Evolutionary conservation across 2,329 filamentous ascomycete species (phyloP).

Genomic region (Zasmidium angulare): DNA sequence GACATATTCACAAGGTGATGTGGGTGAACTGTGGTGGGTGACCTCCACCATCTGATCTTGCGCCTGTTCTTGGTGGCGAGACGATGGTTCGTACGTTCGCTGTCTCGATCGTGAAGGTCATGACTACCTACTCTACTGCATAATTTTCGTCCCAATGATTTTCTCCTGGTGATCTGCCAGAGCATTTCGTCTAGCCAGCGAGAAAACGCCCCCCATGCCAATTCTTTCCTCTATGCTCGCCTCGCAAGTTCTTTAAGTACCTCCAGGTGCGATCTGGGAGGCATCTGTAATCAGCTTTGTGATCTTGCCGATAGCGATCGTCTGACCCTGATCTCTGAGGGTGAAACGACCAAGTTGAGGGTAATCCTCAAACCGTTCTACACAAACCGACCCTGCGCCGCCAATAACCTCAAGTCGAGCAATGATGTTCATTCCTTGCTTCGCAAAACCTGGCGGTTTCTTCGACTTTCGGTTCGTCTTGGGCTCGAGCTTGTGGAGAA

Average conservation of each 20-base stretch:
- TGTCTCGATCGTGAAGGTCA: neutral
- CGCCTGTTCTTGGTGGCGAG: too few relatives aligned
- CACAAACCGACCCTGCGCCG: constrained; percentile 82
- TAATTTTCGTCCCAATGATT: neutral
- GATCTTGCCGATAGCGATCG: constrained; percentile 98
- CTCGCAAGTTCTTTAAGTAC: neutral
- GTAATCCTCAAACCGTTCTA: constrained; percentile 95
- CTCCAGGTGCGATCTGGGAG: neutral
- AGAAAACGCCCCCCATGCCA: too few relatives aligned
- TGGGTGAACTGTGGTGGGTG: neutral
- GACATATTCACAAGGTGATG: neutral
- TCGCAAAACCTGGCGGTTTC: constrained; percentile 86
- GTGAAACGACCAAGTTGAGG: constrained; percentile 91
- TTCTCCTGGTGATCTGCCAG: neutral
- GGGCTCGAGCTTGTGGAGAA: constrained; percentile 94
- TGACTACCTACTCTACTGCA: neutral
- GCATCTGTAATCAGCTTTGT: constrained; percentile 72
- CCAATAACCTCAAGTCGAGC: constrained; percentile 78
- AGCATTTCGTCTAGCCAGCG: neutral
- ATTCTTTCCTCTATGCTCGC: neutral
- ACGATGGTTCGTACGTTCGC: too few relatives aligned
- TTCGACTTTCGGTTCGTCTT: constrained; percentile 93
- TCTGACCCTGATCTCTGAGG: constrained; percentile 87
- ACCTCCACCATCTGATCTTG: neutral
- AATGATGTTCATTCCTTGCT: constrained; percentile 79